phyloP scores from a whole-genome alignment of 1,139 yeast species.

The Torulaspora pretoriensis region DNA sequence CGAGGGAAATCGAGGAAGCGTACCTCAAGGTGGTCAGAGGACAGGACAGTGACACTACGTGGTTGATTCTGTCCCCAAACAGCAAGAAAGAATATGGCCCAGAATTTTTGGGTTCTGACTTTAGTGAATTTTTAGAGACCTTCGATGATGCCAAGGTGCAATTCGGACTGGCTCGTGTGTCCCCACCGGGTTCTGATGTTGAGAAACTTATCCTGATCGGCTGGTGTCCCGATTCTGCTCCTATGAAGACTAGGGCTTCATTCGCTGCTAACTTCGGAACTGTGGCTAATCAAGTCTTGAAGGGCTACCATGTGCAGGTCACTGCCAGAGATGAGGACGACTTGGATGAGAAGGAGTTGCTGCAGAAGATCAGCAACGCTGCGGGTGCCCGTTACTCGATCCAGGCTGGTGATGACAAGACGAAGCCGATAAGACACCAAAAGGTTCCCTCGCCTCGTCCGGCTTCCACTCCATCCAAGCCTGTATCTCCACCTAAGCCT shows the following conservation, averaged over 20 bases:
- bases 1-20: conserved; percentile 57
- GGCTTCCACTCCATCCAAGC: conserved; percentile 41
- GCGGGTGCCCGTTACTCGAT: conserved; percentile 93
- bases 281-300: conserved; percentile 55
- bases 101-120: conserved; percentile 53
- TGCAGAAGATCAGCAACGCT: conserved; percentile 78
- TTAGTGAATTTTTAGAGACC: conserved; percentile 72
- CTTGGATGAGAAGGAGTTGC: conserved; percentile 70
- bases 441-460: conserved; percentile 60
- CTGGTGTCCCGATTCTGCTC: conserved; percentile 91
- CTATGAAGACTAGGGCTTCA: conserved; percentile 66
- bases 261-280: conserved; percentile 74
- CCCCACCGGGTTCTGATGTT: conserved; percentile 86
- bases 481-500: conserved; percentile 31
- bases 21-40: conserved; percentile 65
- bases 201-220: conserved; percentile 80
- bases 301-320: conserved; percentile 90
- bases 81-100: conserved; percentile 55
- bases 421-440: conserved; percentile 47
- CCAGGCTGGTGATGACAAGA: conserved; percentile 40
- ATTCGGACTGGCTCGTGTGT: conserved; percentile 83
- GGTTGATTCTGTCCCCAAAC: conserved; percentile 63
- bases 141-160: conserved; percentile 88
- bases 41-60: conserved; percentile 47
- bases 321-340: conserved; percentile 96